Conservation (phyloP, 345 rosid species). For the Reutealis trisperma region DNA sequence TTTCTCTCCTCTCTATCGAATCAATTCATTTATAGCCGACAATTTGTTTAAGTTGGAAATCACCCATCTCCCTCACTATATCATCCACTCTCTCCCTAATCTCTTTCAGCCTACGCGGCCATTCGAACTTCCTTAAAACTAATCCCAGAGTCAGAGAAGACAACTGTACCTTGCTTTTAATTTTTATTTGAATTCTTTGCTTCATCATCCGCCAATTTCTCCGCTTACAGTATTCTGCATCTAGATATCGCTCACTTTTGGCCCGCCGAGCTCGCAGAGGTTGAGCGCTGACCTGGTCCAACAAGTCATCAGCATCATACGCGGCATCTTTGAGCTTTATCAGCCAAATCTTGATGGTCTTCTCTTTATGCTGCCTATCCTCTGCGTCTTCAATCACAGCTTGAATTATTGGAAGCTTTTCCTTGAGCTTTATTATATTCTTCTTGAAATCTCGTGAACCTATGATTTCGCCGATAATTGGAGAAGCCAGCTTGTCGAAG, state of each 20-base stretch:
- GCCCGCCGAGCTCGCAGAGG: too few relatives aligned
- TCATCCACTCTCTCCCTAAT: constrained; percentile 18
- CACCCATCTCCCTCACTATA: constrained; percentile 3
- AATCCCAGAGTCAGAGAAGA: neutral
- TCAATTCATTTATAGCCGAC: neutral
- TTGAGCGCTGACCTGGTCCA: constrained; percentile 11
- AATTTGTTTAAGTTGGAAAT: neutral
- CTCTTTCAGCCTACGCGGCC: neutral
- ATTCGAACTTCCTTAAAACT: neutral
- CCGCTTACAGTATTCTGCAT: too few relatives aligned
- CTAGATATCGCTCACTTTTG: too few relatives aligned
- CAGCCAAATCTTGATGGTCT: constrained; percentile 23
- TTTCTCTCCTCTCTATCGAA: neutral
- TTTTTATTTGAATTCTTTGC: too few relatives aligned
- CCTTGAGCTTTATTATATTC: constrained; percentile 11
- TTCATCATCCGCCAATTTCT: too few relatives aligned
- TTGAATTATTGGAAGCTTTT: neutral
- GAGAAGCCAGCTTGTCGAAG: constrained; percentile 15
- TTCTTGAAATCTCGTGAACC: neutral
- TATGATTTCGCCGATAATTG: neutral
- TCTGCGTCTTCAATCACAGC: constrained; percentile 33
- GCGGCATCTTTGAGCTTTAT: constrained; percentile 18
- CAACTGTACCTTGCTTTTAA: neutral
- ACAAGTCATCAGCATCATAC: constrained; percentile 22
- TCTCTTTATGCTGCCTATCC: constrained; percentile 12